These are phyloP conservation scores for Oryza officinalis DNA, from an alignment of 176 grass and related monocot species.

Conservation along the genomic window DNA sequence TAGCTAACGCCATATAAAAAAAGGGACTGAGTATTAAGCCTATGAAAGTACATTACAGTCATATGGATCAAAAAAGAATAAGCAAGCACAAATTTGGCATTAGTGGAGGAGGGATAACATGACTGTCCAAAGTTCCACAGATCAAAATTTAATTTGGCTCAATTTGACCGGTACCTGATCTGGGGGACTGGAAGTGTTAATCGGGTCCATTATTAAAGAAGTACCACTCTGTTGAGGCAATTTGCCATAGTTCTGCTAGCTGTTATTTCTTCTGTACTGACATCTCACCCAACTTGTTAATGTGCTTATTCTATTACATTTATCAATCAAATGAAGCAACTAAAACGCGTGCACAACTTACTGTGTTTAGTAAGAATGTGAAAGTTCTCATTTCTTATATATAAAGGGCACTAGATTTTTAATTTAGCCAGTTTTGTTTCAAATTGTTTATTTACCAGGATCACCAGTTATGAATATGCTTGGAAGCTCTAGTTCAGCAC, in stretches of 20 bases:
- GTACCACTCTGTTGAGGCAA: not conserved
- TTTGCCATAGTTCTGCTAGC: not conserved
- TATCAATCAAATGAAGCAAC: constrained; percentile 5
- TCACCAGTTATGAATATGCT: constrained; percentile 80
- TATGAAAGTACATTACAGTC: not conserved
- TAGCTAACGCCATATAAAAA: too few species aligned
- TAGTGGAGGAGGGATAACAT: not conserved
- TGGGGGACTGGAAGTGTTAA: not conserved
- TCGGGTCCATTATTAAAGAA: not conserved
- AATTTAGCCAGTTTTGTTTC: constrained; percentile 5
- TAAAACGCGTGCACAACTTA: not conserved
- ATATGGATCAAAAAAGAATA: not conserved
- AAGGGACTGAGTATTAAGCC: not conserved
- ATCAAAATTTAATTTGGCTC: constrained; percentile 9
- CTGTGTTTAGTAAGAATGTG: too few species aligned
- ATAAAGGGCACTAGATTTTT: not conserved
- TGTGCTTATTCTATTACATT: not conserved
- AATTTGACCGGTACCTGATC: constrained; percentile 8
- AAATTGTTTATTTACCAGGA: constrained; percentile 24
- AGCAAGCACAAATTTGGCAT: not conserved
- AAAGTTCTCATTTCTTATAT: not conserved
- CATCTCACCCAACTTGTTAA: not conserved
- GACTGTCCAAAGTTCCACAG: constrained; percentile 6
- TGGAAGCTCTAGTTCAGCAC: constrained; percentile 72
- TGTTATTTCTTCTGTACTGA: not conserved